Evolutionary conservation across 306 rosid genomes (phyloP).

Genomic region (Lathyrus tuberosus): DNA sequence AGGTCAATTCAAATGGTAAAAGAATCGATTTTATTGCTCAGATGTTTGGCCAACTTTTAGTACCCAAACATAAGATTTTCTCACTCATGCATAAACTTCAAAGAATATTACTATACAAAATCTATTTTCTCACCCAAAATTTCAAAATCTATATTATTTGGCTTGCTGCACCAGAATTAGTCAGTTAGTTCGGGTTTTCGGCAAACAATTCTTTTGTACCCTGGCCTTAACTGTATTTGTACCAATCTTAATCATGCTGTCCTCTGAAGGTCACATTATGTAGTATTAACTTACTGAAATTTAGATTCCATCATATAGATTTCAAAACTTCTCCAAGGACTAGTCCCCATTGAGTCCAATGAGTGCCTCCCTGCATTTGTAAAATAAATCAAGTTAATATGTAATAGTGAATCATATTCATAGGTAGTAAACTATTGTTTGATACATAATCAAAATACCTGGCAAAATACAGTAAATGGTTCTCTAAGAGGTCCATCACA

Average conservation of each 20-base stretch:
- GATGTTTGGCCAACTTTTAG: too few relatives aligned
- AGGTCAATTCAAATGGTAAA: too few relatives aligned
- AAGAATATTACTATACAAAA: conserved; percentile 1
- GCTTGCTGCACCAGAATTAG: not conserved
- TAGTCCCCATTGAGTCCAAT: conserved; percentile 95
- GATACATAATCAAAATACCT: conserved; percentile 47
- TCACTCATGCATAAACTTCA: not conserved
- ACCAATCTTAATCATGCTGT: conserved; percentile 27
- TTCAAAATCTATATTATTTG: not conserved
- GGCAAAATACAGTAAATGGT: conserved; percentile 91
- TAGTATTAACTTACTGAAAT: conserved; percentile 13
- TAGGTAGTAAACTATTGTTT: not conserved
- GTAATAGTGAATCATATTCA: conserved; percentile 21
- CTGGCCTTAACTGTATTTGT: conserved; percentile 17
- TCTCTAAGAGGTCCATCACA: conserved; percentile 96
- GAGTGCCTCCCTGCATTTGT: conserved; percentile 80
- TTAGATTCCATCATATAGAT: conserved; percentile 46
- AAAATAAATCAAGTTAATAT: conserved; percentile 22
- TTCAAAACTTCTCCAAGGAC: conserved; percentile 85
- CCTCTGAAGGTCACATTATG: conserved; percentile 12
- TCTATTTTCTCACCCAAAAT: conserved; percentile 1
- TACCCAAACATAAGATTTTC: too few relatives aligned
- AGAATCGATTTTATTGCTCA: too few relatives aligned
- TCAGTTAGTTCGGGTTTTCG: not conserved
- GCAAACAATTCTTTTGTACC: not conserved